Evolutionary conservation across 2,329 filamentous ascomycete genomes (phyloP), one percentile per base, ranked within the genome.

Genomic region (Paraphoma sp.): DNA sequence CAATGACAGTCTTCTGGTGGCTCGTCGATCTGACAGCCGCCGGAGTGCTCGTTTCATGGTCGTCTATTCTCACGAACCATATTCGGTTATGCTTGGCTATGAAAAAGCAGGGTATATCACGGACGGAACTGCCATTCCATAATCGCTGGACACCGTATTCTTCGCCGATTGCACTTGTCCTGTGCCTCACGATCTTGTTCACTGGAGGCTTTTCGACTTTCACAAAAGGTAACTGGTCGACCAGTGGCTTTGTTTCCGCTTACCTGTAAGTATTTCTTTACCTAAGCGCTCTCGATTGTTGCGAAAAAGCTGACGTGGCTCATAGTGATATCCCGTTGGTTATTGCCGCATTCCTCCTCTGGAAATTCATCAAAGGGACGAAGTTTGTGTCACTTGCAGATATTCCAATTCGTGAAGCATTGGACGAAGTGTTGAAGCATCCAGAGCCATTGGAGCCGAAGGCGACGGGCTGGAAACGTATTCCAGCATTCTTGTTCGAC

Each of bases 21-120:
- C 87, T 91, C 67, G 82, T 86, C 62, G 89, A 89, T 71, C 83
- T 91, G 45, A 88, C 86, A 11, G 89, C 81, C 53, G 79, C 80
- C 0, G 81, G 79, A 0, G 81, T 80, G 0, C 77, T 84, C 57
- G 81, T 84, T 29, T 81, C 79, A 28, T 86, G 83, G 83, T 78
- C 81, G 51, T 79, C 76, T 56, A 82, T 82, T 59, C 80, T 81
- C 48, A 78, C 87, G 54, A 81, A 86, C 12, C 85, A 84, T 69
- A 75, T 88, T 36, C 83, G 84, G 2, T 87, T 88, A 73, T 79
- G 80, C 70, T 40, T 51, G 40, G 69, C 67, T 3, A 62, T 70
- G 57, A 63, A 61, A 16, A 79, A 77, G 4, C 86, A 86, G 58
- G 80, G 82, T 50, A 83, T 90, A 28, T 75, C 82, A 18, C 84